These are phyloP conservation scores for Trypanosoma lewisi DNA, from an alignment of 208 protist species.

Conservation along the genomic window DNA sequence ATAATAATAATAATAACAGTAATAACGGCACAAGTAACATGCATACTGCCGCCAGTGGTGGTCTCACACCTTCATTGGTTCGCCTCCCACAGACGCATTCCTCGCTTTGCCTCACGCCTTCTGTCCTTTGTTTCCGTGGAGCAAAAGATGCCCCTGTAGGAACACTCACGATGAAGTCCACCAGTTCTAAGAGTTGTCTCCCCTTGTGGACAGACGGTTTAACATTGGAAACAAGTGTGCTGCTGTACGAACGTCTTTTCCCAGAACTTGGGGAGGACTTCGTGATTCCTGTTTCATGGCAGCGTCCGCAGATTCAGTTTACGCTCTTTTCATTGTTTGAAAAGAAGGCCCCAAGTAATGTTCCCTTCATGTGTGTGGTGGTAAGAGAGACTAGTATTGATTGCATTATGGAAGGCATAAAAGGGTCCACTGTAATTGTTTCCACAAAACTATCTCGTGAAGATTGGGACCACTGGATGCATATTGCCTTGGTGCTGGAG, in stretches of 20 bases:
- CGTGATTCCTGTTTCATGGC: constrained; percentile 29
- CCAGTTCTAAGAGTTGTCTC: constrained; percentile 20
- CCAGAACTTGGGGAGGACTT: constrained; percentile 45
- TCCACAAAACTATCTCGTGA: constrained; percentile 24
- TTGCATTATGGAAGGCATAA: constrained; percentile 17
- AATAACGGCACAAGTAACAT: constrained; percentile 2
- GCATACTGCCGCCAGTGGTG: background rate
- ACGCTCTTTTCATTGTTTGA: constrained; percentile 38
- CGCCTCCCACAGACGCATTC: constrained; percentile 24
- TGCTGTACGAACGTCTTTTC: constrained; percentile 52
- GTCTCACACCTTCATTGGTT: constrained; percentile 1
- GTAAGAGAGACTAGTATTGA: constrained; percentile 20
- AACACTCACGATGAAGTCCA: constrained; percentile 19
- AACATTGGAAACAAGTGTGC: constrained; percentile 46
- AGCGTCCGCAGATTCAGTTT: constrained; percentile 28
- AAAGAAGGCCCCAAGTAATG: background rate
- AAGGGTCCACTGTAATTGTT: constrained; percentile 3
- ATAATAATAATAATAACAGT: constrained; percentile 2
- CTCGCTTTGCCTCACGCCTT: constrained; percentile 21
- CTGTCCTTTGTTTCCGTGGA: constrained; percentile 24
- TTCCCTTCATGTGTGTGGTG: constrained; percentile 22
- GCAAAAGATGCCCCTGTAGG: constrained; percentile 6
- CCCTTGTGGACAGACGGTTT: constrained; percentile 48
- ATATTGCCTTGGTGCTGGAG: constrained; percentile 55
- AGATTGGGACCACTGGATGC: constrained; percentile 56